phyloP scores from a whole-genome alignment of 345 rosid species.

The Brassica carinata region DNA sequence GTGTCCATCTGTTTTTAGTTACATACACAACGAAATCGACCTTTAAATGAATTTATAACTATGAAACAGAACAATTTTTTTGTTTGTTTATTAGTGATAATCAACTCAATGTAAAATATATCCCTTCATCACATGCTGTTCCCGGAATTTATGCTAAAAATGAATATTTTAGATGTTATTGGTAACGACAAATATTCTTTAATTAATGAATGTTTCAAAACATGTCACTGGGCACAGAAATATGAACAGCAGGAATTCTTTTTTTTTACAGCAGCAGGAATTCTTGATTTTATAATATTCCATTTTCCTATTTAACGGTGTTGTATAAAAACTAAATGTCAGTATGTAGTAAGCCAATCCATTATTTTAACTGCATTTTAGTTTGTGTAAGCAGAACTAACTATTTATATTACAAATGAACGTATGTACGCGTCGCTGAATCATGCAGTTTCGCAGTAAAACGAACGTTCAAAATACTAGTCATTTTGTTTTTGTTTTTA shows the following conservation, averaged over 20 bases:
- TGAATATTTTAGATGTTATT: neutral
- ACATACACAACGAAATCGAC: neutral
- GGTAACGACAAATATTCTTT: conserved; percentile 30
- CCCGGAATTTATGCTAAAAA: conserved; percentile 5
- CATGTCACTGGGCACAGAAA: neutral
- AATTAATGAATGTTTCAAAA: conserved; percentile 4
- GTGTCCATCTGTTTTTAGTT: neutral
- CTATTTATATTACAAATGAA: too few species aligned
- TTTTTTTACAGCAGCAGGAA: too few species aligned
- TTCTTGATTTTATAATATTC: conserved; percentile 2
- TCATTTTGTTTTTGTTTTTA: too few species aligned
- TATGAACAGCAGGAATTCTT: neutral
- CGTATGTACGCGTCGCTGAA: too few species aligned
- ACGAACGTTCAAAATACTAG: too few species aligned
- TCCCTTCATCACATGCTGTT: conserved; percentile 29
- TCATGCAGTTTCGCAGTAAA: too few species aligned
- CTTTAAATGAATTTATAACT: neutral
- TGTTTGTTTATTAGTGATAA: neutral
- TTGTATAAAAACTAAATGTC: neutral
- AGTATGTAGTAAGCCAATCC: neutral
- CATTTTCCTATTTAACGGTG: neutral
- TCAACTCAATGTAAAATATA: neutral
- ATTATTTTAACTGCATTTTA: too few species aligned
- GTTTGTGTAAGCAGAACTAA: too few species aligned
- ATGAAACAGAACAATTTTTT: neutral